phyloP scores from a whole-genome alignment of 202 grass and related monocot genomes.

The Carex arenaria region DNA sequence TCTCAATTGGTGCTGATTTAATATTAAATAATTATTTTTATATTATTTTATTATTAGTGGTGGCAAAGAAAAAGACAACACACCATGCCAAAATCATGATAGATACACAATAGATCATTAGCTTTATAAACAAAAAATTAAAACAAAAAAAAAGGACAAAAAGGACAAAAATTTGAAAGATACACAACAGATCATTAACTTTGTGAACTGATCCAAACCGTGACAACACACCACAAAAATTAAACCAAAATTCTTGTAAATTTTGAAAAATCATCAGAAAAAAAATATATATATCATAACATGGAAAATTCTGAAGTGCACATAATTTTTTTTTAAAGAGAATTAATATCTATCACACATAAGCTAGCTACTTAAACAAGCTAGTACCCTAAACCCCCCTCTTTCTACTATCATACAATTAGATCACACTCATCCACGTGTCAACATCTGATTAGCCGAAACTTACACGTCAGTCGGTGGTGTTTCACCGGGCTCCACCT shows the following conservation, averaged over 20 bases:
- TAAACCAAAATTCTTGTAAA: background rate
- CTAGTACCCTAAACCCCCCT: background rate
- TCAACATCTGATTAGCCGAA: background rate
- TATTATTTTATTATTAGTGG: background rate
- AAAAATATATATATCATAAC: background rate
- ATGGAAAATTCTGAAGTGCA: background rate
- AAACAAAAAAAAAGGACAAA: background rate
- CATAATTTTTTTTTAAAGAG: background rate
- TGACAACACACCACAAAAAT: background rate
- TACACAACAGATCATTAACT: no score
- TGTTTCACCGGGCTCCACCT: conserved; percentile 38
- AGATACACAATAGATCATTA: background rate
- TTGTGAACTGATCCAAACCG: no score
- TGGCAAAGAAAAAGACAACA: background rate
- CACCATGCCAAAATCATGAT: background rate
- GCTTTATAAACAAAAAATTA: background rate
- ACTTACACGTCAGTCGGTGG: background rate
- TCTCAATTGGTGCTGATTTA: background rate
- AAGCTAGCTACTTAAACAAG: background rate
- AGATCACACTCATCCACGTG: background rate
- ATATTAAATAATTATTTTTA: background rate
- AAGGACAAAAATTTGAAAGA: no score
- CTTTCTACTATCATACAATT: conserved; percentile 5
- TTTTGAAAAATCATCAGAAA: background rate
- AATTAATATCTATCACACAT: background rate